Evolutionary conservation across 2,329 filamentous ascomycete species (phyloP).

Genomic region (Coniochaeta prunicola): DNA sequence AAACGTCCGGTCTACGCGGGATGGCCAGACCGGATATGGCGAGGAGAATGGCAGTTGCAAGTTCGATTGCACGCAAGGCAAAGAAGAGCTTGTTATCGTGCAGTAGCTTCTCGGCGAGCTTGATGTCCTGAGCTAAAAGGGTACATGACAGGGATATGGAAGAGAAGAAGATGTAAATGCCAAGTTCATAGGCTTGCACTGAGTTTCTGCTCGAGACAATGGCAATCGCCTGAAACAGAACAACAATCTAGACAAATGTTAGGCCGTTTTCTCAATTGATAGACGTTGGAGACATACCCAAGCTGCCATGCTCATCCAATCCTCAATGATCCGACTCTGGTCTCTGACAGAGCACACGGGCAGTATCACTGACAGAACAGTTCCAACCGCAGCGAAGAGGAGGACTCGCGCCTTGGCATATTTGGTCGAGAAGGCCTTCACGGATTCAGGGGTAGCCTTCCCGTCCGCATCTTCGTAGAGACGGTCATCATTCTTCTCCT

Average conservation of each 20-base stretch:
- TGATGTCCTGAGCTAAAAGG: constrained; percentile 36
- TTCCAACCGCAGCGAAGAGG: constrained; percentile 44
- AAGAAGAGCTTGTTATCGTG: constrained; percentile 26
- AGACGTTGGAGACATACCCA: constrained; percentile 49
- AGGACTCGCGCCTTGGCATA: constrained; percentile 48
- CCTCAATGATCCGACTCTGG: constrained; percentile 39
- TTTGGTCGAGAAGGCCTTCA: constrained; percentile 54
- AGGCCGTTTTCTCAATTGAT: constrained; percentile 3
- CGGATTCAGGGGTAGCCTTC: constrained; percentile 55
- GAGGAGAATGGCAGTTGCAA: constrained; percentile 36
- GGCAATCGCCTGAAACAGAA: constrained; percentile 43
- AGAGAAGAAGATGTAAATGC: constrained; percentile 43
- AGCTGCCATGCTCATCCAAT: constrained; percentile 51
- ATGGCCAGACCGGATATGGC: constrained; percentile 44
- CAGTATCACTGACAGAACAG: constrained; percentile 47
- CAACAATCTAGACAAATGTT: constrained; percentile 31
- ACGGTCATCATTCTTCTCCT: constrained; percentile 28
- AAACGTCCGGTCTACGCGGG: constrained; percentile 63
- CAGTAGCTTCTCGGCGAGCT: constrained; percentile 25
- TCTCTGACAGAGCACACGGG: constrained; percentile 41
- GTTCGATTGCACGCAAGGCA: constrained; percentile 39
- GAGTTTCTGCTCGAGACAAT: constrained; percentile 42
- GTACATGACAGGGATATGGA: constrained; percentile 34
- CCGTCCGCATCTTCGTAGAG: constrained; percentile 66
- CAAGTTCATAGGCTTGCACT: constrained; percentile 45